phyloP scores from a whole-genome alignment of 2,329 filamentous ascomycete species.

The Aspergillus felis region DNA sequence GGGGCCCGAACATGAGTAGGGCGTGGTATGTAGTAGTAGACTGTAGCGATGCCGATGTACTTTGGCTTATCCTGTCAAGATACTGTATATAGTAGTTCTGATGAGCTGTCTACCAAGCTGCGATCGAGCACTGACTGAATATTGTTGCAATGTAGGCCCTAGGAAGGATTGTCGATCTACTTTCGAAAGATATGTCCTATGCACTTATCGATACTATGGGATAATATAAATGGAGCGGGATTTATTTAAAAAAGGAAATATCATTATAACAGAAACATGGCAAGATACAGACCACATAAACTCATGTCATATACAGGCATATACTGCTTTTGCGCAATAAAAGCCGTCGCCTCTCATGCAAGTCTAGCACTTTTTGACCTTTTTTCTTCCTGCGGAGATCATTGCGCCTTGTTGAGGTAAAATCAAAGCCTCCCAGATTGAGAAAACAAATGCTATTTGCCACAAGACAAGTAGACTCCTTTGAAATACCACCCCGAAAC shows the following conservation, averaged over 20 bases:
- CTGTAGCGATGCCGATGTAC: neutral
- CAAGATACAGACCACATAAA: slow-evolving; percentile 21
- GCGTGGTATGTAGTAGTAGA: neutral
- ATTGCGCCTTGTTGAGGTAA: neutral
- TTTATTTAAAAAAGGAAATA: slow-evolving; percentile 7
- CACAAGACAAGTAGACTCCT: neutral
- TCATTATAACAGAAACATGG: slow-evolving; percentile 17
- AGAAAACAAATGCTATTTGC: neutral
- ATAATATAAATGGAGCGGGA: neutral
- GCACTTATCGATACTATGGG: neutral
- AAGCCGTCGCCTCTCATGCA: slow-evolving; percentile 25
- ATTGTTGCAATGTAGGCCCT: neutral
- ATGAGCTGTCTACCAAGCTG: neutral
- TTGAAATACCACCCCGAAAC: neutral
- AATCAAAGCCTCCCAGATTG: neutral
- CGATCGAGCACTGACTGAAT: neutral
- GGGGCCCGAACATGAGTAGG: slow-evolving; percentile 19
- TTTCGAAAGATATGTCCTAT: neutral
- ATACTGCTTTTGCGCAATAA: slow-evolving; percentile 18
- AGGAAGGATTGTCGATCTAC: too few relatives aligned
- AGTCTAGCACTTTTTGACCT: slow-evolving; percentile 18
- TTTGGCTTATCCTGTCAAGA: neutral
- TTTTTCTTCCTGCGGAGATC: neutral
- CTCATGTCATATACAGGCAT: slow-evolving; percentile 28
- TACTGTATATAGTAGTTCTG: neutral